Evolutionary conservation across 129 eudicot species (phyloP).

Genomic region (Ambrosia trifida): DNA sequence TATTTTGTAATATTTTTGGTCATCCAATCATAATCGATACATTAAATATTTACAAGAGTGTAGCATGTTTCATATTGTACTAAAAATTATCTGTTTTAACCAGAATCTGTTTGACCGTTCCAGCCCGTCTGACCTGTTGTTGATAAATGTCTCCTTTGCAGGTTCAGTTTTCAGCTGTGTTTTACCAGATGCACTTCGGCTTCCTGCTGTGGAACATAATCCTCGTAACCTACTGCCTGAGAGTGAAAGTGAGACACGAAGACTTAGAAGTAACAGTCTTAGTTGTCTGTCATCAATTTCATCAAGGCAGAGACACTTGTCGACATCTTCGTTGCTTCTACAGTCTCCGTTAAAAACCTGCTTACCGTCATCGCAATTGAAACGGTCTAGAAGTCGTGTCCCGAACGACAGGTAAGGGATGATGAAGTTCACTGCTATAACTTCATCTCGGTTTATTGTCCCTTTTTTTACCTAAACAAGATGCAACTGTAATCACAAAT

Average conservation of each 20-base stretch:
- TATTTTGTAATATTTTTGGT: too few species aligned
- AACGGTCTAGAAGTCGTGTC: conserved; percentile 41
- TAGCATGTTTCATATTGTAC: too few species aligned
- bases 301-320: conserved; percentile 58
- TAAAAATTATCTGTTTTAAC: too few species aligned
- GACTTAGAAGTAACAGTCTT: conserved; percentile 48
- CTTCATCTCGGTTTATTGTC: not conserved
- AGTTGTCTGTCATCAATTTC: conserved; percentile 64
- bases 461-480: not conserved
- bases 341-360: conserved; percentile 68
- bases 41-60: too few species aligned
- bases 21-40: too few species aligned
- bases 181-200: conserved; percentile 62
- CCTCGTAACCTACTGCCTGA: conserved; percentile 24
- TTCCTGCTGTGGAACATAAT: conserved; percentile 47
- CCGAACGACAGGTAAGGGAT: conserved; percentile 35
- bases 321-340: conserved; percentile 56
- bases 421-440: conserved; percentile 3
- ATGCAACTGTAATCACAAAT: conserved; percentile 2
- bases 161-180: conserved; percentile 61
- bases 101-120: too few species aligned
- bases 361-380: conserved; percentile 47
- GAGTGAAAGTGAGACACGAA: conserved; percentile 45
- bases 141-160: not conserved
- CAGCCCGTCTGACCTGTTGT: too few species aligned